phyloP scores from a whole-genome alignment of 805 yeast species.

The Sugiyamaella marilandica region DNA sequence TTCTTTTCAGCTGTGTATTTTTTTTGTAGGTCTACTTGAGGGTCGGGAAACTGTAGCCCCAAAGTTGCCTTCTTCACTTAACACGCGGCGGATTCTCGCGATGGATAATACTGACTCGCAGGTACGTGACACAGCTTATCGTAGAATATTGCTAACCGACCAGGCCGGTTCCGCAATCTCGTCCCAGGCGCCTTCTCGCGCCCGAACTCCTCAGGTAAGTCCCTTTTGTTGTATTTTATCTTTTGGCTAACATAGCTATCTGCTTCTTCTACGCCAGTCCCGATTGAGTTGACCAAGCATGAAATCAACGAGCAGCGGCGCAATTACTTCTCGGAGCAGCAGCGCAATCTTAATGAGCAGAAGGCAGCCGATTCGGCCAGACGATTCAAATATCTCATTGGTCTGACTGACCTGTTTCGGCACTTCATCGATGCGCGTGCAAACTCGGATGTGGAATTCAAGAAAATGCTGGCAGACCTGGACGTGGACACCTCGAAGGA shows the following conservation, averaged over 20 bases:
- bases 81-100: too few species aligned
- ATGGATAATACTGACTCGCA: background rate
- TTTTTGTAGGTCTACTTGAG: too few species aligned
- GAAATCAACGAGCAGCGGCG: slow-evolving; percentile 25
- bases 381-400: slow-evolving; percentile 74
- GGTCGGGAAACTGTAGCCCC: too few species aligned
- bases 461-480: slow-evolving; percentile 30
- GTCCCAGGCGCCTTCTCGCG: slow-evolving; percentile 14
- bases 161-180: slow-evolving; percentile 7
- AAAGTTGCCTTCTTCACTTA: too few species aligned
- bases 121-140: background rate
- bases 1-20: too few species aligned
- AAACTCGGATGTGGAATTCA: slow-evolving; percentile 66
- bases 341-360: slow-evolving; percentile 23
- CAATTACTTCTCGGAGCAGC: slow-evolving; percentile 30
- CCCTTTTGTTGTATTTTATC: background rate
- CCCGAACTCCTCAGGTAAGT: slow-evolving; percentile 15
- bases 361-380: slow-evolving; percentile 58
- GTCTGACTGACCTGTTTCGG: slow-evolving; percentile 79
- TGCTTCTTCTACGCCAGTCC: slow-evolving; percentile 20
- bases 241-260: background rate
- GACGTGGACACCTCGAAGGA: slow-evolving; percentile 20
- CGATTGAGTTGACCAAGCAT: slow-evolving; percentile 21
- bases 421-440: slow-evolving; percentile 82
- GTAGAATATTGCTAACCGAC: background rate